Conservation (phyloP, 1,139 yeast species). For the Hyphopichia pseudoburtonii region DNA sequence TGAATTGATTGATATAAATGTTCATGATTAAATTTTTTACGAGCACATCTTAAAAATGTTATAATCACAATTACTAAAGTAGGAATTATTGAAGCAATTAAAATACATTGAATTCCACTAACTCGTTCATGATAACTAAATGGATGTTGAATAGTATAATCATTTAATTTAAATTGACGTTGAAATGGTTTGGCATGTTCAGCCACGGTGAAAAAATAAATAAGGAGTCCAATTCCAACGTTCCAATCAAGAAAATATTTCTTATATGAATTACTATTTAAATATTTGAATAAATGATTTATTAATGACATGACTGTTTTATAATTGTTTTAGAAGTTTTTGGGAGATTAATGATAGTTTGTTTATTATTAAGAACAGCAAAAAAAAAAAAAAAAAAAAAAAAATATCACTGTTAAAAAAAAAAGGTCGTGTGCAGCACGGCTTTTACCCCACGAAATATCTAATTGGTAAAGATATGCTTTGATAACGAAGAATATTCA, state of each 20-base stretch:
- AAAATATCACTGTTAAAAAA: background rate
- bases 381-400: no score
- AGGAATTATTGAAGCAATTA: constrained; percentile 9
- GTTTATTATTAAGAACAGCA: no score
- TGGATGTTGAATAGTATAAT: constrained; percentile 35
- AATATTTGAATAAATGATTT: no score
- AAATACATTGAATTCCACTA: constrained; percentile 8
- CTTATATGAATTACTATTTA: constrained; percentile 6
- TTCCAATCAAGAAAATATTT: constrained; percentile 24
- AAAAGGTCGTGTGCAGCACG: background rate
- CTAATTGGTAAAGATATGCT: no score
- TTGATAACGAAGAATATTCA: no score
- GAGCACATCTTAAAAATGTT: background rate
- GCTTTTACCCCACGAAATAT: background rate
- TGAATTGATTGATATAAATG: constrained; percentile 2
- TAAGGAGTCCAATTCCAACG: constrained; percentile 16
- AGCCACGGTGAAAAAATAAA: constrained; percentile 25
- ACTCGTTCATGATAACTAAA: constrained; percentile 34
- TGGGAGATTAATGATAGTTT: no score
- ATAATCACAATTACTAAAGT: constrained; percentile 1
- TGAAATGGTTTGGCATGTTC: constrained; percentile 27
- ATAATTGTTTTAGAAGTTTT: no score
- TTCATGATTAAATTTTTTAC: background rate
- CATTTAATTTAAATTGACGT: constrained; percentile 21
- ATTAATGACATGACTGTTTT: no score